These are phyloP conservation scores for Ramularia endophylla DNA, from an alignment of 2,329 filamentous ascomycete genomes.

Conservation along the genomic window DNA sequence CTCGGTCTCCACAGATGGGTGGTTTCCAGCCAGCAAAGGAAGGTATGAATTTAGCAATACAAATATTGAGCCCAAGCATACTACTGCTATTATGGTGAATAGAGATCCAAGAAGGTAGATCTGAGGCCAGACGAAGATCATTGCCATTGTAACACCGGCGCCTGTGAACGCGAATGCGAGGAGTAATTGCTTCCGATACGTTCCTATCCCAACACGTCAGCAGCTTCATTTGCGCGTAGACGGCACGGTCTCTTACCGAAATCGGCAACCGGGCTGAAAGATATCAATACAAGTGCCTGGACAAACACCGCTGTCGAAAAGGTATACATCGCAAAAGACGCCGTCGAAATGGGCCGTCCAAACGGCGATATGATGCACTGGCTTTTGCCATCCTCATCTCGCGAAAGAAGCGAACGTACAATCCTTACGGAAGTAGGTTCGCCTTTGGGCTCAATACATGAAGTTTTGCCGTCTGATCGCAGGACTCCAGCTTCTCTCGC, in stretches of 20 bases:
- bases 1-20: slow-evolving; percentile 47
- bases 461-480: slow-evolving; percentile 64
- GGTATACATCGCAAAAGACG: slow-evolving; percentile 93
- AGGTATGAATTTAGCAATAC: slow-evolving; percentile 93
- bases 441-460: slow-evolving; percentile 46
- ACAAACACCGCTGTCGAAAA: slow-evolving; percentile 83
- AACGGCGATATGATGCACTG: slow-evolving; percentile 77
- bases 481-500: slow-evolving; percentile 84
- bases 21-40: slow-evolving; percentile 76
- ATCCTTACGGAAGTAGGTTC: not conserved
- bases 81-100: slow-evolving; percentile 79
- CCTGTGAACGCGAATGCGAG: slow-evolving; percentile 74
- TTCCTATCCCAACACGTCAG: slow-evolving; percentile 25
- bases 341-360: slow-evolving; percentile 78
- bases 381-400: slow-evolving; percentile 37
- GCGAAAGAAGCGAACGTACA: slow-evolving; percentile 23
- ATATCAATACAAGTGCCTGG: slow-evolving; percentile 82
- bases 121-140: slow-evolving; percentile 66
- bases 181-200: slow-evolving; percentile 77
- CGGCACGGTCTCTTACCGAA: slow-evolving; percentile 57
- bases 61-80: slow-evolving; percentile 88
- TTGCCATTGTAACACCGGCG: slow-evolving; percentile 70
- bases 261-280: slow-evolving; percentile 88
- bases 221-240: not conserved
- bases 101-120: slow-evolving; percentile 75